Conservation (phyloP, 2,329 filamentous ascomycete species). For the Microsporum audouinii region DNA sequence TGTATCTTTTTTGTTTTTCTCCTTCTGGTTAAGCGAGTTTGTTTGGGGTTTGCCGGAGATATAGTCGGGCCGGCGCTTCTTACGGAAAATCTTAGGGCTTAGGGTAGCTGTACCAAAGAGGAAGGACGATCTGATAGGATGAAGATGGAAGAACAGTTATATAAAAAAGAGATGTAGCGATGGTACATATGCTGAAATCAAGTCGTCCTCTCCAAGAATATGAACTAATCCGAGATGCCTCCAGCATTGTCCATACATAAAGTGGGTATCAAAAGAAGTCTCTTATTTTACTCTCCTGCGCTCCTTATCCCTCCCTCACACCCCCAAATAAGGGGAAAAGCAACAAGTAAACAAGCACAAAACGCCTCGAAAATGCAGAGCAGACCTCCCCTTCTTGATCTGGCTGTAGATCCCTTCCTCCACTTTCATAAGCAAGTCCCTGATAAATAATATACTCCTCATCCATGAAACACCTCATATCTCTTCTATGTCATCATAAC, state of each 20-base stretch:
- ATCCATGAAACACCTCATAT: not conserved
- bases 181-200: not conserved
- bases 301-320: not conserved
- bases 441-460: not conserved
- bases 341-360: not conserved
- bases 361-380: constrained; percentile 1
- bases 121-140: not conserved
- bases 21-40: not conserved
- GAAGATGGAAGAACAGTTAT: not conserved
- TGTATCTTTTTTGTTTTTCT: not conserved
- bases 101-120: not conserved
- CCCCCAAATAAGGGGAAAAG: not conserved
- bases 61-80: not conserved
- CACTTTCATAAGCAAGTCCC: not conserved
- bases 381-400: not conserved
- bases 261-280: not conserved
- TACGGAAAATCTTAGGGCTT: not conserved
- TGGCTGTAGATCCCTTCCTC: not conserved
- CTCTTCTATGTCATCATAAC: not conserved
- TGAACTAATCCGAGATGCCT: not conserved
- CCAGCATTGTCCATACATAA: not conserved
- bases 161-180: not conserved
- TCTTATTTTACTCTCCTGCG: not conserved
- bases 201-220: too few species aligned
- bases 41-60: not conserved